Percentiles rank a stretch among this genome's conserved stretches.
phyloP scores from a whole-genome alignment of 805 yeast genomes.

The Pichia heedii region DNA sequence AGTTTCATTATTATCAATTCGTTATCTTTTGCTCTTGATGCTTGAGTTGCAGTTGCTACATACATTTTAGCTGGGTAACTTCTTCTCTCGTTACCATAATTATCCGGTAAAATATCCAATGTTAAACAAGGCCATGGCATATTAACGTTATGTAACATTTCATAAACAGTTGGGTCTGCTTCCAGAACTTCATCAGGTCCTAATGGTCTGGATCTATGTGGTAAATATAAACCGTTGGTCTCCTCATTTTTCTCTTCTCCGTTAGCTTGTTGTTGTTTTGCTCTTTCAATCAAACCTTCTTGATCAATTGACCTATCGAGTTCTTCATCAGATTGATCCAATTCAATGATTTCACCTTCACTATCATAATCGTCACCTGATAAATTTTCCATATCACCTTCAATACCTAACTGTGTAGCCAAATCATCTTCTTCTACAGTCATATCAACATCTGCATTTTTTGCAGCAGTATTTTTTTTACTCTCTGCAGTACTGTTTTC shows the following conservation, averaged over 20 bases:
- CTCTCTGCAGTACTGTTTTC: conserved; percentile 8
- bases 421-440: conserved; percentile 28
- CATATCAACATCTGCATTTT: conserved; percentile 19
- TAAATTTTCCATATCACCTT: conserved; percentile 70
- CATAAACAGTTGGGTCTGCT: conserved; percentile 93
- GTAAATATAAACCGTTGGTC: conserved; percentile 54
- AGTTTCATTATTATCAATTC: conserved; percentile 79
- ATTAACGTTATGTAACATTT: conserved; percentile 90
- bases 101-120: conserved; percentile 80
- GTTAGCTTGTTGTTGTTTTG: conserved; percentile 24
- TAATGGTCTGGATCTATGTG: conserved; percentile 80
- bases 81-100: conserved; percentile 80
- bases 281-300: conserved; percentile 51
- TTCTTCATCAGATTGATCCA: conserved; percentile 52
- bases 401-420: conserved; percentile 48
- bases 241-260: conserved; percentile 15
- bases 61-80: conserved; percentile 81
- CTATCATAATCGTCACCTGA: conserved; percentile 90
- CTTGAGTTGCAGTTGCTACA: conserved; percentile 90
- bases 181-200: conserved; percentile 95
- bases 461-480: conserved; percentile 10
- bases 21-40: conserved; percentile 77
- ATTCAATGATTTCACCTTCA: conserved; percentile 80
- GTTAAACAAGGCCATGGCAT: conserved; percentile 97
- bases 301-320: conserved; percentile 43